Conservation (phyloP, 2,329 filamentous ascomycete species). For the Atkinsonella hypoxylon region DNA sequence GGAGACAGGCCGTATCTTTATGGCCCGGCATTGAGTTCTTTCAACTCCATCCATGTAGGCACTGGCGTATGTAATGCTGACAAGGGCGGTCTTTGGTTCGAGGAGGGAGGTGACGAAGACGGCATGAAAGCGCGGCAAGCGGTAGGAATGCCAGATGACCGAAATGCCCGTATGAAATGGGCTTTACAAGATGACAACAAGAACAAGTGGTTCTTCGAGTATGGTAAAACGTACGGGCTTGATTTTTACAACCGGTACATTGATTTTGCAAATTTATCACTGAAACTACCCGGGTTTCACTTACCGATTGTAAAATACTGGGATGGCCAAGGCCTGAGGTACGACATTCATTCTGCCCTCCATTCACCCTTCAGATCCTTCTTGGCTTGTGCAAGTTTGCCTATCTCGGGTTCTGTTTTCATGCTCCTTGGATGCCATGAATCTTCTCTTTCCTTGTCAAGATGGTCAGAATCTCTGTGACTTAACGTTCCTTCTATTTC, state of each 20-base stretch:
- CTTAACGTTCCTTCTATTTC: background rate
- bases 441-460: background rate
- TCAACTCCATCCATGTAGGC: conserved; percentile 66
- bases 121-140: conserved; percentile 33
- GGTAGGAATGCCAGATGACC: conserved; percentile 38
- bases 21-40: conserved; percentile 66
- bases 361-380: conserved; percentile 1
- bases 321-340: conserved; percentile 69
- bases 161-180: conserved; percentile 47
- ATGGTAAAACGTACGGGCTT: conserved; percentile 37
- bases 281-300: conserved; percentile 61
- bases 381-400: conserved; percentile 3
- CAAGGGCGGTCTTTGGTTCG: conserved; percentile 43
- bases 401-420: background rate
- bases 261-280: conserved; percentile 64
- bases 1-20: conserved; percentile 80
- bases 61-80: conserved; percentile 32
- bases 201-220: conserved; percentile 42
- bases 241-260: conserved; percentile 88
- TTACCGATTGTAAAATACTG: conserved; percentile 66
- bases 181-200: conserved; percentile 37
- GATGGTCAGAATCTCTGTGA: background rate
- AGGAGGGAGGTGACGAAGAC: conserved; percentile 52
- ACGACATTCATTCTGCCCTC: conserved; percentile 19
- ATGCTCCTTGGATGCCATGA: background rate